Conservation (phyloP, 352 stramenopile genomes). For the Phytophthora sojae region DNA sequence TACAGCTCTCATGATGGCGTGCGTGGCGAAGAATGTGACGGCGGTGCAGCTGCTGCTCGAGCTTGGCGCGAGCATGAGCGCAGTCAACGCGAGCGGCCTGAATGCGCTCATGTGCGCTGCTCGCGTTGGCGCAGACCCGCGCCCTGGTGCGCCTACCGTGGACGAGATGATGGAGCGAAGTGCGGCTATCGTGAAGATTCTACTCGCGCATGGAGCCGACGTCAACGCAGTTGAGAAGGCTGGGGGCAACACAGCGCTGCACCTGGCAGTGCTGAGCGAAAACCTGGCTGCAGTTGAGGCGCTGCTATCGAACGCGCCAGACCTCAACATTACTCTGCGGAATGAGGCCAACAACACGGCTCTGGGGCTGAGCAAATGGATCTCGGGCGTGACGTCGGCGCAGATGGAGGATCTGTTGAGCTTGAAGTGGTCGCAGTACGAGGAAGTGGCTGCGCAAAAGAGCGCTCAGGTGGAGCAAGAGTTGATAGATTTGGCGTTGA, state of each 20-base stretch:
- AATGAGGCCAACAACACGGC: slow-evolving; percentile 49
- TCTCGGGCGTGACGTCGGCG: slow-evolving; percentile 30
- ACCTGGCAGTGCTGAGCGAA: slow-evolving; percentile 76
- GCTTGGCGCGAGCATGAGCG: slow-evolving; percentile 47
- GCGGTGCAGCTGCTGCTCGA: slow-evolving; percentile 57
- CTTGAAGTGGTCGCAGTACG: slow-evolving; percentile 25
- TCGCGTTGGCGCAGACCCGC: slow-evolving; percentile 51
- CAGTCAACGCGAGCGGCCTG: slow-evolving; percentile 63
- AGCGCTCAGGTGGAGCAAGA: slow-evolving; percentile 42
- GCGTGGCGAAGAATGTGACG: slow-evolving; percentile 75
- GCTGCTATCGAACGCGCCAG: slow-evolving; percentile 32
- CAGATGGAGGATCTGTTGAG: slow-evolving; percentile 43
- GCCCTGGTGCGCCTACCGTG: slow-evolving; percentile 22
- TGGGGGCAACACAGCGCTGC: slow-evolving; percentile 70
- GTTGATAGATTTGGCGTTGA: slow-evolving; percentile 25
- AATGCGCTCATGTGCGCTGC: slow-evolving; percentile 85
- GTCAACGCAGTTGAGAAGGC: slow-evolving; percentile 56
- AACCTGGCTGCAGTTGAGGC: slow-evolving; percentile 56
- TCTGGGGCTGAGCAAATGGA: slow-evolving; percentile 42
- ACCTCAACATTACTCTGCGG: slow-evolving; percentile 35
- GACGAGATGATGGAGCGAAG: slow-evolving; percentile 56
- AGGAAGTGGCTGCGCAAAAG: slow-evolving; percentile 26
- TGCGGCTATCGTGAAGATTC: slow-evolving; percentile 52
- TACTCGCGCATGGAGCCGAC: slow-evolving; percentile 52
- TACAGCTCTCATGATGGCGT: slow-evolving; percentile 88